Evolutionary conservation across 2,329 filamentous ascomycete species (phyloP).

Genomic region (Aspergillus fructus): DNA sequence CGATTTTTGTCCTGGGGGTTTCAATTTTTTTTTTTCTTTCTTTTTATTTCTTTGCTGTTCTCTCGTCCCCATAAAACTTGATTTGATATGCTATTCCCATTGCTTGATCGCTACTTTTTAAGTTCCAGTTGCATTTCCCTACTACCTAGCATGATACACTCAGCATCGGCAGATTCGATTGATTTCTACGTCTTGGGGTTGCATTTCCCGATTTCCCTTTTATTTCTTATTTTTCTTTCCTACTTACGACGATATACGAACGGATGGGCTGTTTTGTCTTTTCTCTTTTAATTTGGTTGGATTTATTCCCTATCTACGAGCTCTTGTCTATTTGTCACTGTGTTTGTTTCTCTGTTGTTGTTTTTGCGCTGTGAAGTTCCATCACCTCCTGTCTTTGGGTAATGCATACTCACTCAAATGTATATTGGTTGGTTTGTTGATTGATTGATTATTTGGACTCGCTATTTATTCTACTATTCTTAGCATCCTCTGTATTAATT

Average conservation of each 20-base stretch:
- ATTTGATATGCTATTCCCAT: background rate
- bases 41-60: background rate
- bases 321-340: background rate
- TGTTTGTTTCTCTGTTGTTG: conserved; percentile 7
- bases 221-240: background rate
- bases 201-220: background rate
- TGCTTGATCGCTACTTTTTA: background rate
- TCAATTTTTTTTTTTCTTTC: background rate
- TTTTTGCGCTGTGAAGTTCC: background rate
- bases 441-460: conserved; percentile 8
- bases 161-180: background rate
- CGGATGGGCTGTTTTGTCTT: conserved; percentile 16
- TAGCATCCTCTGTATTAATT: conserved; percentile 30
- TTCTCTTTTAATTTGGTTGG: background rate
- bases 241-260: conserved; percentile 13
- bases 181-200: background rate
- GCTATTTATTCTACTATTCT: conserved; percentile 15
- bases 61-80: background rate
- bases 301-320: background rate
- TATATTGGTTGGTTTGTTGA: conserved; percentile 23
- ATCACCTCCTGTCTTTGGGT: background rate
- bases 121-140: background rate
- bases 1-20: background rate
- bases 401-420: conserved; percentile 21
- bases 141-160: background rate